Conservation (phyloP, 176 grass and related monocot species). For the Lolium perenne region DNA sequence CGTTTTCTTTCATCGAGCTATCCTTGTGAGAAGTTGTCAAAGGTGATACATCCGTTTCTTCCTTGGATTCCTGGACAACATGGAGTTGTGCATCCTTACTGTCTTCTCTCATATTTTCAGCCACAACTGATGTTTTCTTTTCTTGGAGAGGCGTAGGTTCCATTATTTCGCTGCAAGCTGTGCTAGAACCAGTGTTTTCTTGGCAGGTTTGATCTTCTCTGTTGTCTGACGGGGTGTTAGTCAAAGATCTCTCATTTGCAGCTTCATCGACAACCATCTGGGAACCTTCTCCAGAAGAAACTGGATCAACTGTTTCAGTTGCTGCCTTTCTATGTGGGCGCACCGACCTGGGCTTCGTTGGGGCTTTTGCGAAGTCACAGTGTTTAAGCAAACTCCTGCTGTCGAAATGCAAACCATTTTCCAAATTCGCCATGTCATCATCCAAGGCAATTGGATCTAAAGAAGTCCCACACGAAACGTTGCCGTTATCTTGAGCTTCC, state of each 20-base stretch:
- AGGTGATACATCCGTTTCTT: conserved; percentile 30
- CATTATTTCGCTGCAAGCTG: conserved; percentile 9
- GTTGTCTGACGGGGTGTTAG: conserved; percentile 30
- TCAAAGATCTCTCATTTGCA: conserved; percentile 35
- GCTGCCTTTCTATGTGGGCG: conserved; percentile 49
- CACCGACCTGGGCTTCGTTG: conserved; percentile 64
- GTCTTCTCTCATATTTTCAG: conserved; percentile 41
- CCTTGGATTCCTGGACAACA: conserved; percentile 49
- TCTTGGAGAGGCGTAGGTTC: conserved; percentile 39
- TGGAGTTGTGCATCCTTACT: conserved; percentile 43
- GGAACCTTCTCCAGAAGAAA: conserved; percentile 44
- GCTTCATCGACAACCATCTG: conserved; percentile 46
- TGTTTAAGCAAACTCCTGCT: conserved; percentile 52
- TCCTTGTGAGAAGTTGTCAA: conserved; percentile 33
- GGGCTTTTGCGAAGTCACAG: conserved; percentile 62
- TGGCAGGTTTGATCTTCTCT: conserved; percentile 45
- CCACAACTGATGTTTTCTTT: conserved; percentile 41
- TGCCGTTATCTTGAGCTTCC: conserved; percentile 29
- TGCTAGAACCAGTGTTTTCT: conserved; percentile 27
- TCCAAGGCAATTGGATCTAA: conserved; percentile 30
- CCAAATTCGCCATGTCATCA: conserved; percentile 22
- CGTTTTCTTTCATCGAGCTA: conserved; percentile 41
- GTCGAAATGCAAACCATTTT: conserved; percentile 34
- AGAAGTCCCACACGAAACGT: conserved; percentile 10
- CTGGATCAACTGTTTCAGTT: conserved; percentile 29